Percentiles rank a stretch among this genome's conserved stretches.
Conservation (phyloP, 2,329 filamentous ascomycete genomes). For the Endoconidiophora polonica region DNA sequence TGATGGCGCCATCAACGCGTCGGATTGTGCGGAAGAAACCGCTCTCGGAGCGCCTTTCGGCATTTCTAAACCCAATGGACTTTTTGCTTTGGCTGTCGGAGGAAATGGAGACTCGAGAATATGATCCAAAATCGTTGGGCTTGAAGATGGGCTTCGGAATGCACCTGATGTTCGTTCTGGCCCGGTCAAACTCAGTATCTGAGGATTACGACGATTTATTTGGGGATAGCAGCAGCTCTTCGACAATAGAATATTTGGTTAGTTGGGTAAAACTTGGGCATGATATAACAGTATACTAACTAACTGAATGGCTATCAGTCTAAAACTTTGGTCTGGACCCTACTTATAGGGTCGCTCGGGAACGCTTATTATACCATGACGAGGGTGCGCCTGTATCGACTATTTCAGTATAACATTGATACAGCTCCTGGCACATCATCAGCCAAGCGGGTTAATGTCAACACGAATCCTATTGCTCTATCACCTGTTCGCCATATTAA, state of each 20-base stretch:
- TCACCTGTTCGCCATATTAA: conserved; percentile 66
- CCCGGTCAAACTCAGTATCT: conserved; percentile 54
- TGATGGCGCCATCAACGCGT: conserved; percentile 26
- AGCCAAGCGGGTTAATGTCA: conserved; percentile 72
- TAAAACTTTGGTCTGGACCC: conserved; percentile 47
- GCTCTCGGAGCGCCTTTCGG: conserved; percentile 62
- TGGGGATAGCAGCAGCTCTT: conserved; percentile 45
- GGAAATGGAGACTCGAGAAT: conserved; percentile 79
- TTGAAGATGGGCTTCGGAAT: conserved; percentile 56
- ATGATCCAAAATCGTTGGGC: conserved; percentile 68
- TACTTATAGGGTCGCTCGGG: conserved; percentile 47
- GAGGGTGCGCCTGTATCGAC: conserved; percentile 69
- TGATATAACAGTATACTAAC: conserved; percentile 7
- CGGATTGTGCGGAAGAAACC: conserved; percentile 69
- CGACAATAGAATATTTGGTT: conserved; percentile 46
- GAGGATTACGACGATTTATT: conserved; percentile 66
- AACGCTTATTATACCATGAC: conserved; percentile 75
- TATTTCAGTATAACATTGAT: conserved; percentile 80
- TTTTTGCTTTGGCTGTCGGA: conserved; percentile 82
- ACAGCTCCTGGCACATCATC: conserved; percentile 62
- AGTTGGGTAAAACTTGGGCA: conserved; percentile 17
- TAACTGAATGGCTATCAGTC: conserved; percentile 1
- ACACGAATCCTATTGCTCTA: conserved; percentile 61
- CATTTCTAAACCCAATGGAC: conserved; percentile 73
- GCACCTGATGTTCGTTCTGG: conserved; percentile 68